Base-by-base conservation (phyloP, 768 basidiomycete genomes). In the Leucocoprinus birnbaumii region DNA sequence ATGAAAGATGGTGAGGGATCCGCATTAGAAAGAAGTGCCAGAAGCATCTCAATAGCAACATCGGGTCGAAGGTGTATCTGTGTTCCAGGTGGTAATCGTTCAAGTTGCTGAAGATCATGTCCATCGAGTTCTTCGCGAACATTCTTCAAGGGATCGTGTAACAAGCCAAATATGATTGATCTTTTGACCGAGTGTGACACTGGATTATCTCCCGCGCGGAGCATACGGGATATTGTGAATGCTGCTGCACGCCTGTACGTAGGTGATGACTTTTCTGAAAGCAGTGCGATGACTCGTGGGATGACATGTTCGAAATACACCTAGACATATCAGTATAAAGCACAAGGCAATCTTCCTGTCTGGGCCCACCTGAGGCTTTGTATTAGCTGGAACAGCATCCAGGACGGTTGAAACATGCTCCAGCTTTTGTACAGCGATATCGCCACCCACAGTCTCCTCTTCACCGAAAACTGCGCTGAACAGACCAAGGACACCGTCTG, bases 1-100 rank as follows among this genome's bases (percentile, higher is more conserved):
- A 91, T 77, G 40, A 91, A 75, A 2, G 71, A 66, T 0, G 91
- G 88, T 3, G 89, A 87, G 4, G 92, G 91, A 59, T 95, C 91
- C 4, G 85, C 82, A 60, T 94, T 89, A 4, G 84, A 77, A 2
- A 91, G 69, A 24, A 95, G 71, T 0, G 74, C 72, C 48, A 78
- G 71, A 18, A 93, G 66, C 3, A 69, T 75, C 5, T 72, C 69
- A n/a, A 90, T 65, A 2, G 82, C 75, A 13, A 66, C 66, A 18
- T 69, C 66, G 3, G 82, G 71, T 3, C 46, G 68, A 51, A 31
- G 67, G 27, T 59, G 35, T 19, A 57, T 41, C 24, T 41, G 49
- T 7, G 53, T 22, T n/a, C 55, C 50, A 14, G 53, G 31, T 41
- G 48, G 27, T 2, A 31, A 19, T 43, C 27, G 40, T n/a, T 48